Percentiles rank a stretch among this genome's conserved stretches.
Conservation (phyloP, 169 alveolate species). For the Cystoisospora suis region DNA sequence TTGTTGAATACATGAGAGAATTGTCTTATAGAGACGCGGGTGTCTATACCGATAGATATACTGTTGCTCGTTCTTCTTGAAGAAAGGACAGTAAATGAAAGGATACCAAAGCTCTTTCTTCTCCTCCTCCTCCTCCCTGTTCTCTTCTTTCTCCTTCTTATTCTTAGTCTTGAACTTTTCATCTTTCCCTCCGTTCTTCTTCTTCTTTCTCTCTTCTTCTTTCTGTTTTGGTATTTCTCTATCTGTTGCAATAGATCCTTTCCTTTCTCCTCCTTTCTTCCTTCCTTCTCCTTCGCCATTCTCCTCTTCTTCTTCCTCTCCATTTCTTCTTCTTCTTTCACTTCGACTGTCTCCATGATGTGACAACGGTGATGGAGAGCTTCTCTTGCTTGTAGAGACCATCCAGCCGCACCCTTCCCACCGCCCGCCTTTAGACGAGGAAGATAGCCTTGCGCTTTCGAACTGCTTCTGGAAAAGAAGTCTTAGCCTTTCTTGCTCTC, state of each 20-base stretch:
- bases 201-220: neutral
- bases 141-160: neutral
- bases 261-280: neutral
- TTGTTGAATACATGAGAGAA: neutral
- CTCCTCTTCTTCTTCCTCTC: neutral
- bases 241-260: neutral
- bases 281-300: no score
- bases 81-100: slow-evolving; percentile 12
- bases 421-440: neutral
- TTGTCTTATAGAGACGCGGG: slow-evolving; percentile 21
- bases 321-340: neutral
- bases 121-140: neutral
- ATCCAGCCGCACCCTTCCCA: slow-evolving; percentile 38
- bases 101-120: neutral
- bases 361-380: neutral
- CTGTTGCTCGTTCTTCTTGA: neutral
- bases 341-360: neutral
- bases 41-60: neutral
- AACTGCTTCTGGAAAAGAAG: neutral
- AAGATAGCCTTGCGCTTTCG: neutral
- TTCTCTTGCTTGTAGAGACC: neutral
- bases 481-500: neutral
- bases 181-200: neutral
- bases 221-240: neutral
- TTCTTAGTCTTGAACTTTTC: neutral